phyloP scores from a whole-genome alignment of 2,329 filamentous ascomycete species.

The Paraphaeosphaeria minitans region DNA sequence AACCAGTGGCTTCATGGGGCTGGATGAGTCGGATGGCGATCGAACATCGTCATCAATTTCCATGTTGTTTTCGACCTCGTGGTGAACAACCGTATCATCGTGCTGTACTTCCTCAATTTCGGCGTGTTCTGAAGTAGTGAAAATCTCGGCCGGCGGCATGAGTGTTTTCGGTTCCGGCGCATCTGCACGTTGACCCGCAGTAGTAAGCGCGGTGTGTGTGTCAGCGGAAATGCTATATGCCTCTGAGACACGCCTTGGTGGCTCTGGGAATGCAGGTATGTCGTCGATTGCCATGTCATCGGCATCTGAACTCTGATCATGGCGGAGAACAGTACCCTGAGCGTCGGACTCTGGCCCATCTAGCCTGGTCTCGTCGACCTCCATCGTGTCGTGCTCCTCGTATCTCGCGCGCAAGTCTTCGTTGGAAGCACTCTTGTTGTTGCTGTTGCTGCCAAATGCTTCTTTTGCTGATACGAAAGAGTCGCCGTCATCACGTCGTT shows the following conservation, averaged over 20 bases:
- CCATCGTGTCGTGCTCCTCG: slow-evolving; percentile 33
- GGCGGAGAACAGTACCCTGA: slow-evolving; percentile 34
- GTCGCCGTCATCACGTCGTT: slow-evolving; percentile 46
- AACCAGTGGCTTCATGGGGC: slow-evolving; percentile 74
- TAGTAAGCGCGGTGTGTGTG: slow-evolving; percentile 39
- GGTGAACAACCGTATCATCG: slow-evolving; percentile 38
- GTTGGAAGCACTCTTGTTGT: slow-evolving; percentile 31
- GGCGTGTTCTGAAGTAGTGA: slow-evolving; percentile 28
- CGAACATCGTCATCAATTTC: slow-evolving; percentile 59
- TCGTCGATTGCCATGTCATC: slow-evolving; percentile 26
- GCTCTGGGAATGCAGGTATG: slow-evolving; percentile 25
- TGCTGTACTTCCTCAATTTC: slow-evolving; percentile 31
- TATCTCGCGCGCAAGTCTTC: slow-evolving; percentile 29
- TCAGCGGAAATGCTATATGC: slow-evolving; percentile 41
- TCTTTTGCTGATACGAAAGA: slow-evolving; percentile 58
- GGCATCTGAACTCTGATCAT: slow-evolving; percentile 25
- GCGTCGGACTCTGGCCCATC: slow-evolving; percentile 26
- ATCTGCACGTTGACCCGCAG: slow-evolving; percentile 25
- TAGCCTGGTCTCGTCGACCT: slow-evolving; percentile 39
- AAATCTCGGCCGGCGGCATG: slow-evolving; percentile 23
- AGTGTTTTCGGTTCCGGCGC: slow-evolving; percentile 32
- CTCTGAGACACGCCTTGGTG: slow-evolving; percentile 32
- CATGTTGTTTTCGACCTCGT: slow-evolving; percentile 46
- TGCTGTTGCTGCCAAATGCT: slow-evolving; percentile 37
- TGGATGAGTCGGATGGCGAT: slow-evolving; percentile 72